Evolutionary conservation across 176 grass and related monocot genomes (phyloP).

Genomic region (Ananas comosus): DNA sequence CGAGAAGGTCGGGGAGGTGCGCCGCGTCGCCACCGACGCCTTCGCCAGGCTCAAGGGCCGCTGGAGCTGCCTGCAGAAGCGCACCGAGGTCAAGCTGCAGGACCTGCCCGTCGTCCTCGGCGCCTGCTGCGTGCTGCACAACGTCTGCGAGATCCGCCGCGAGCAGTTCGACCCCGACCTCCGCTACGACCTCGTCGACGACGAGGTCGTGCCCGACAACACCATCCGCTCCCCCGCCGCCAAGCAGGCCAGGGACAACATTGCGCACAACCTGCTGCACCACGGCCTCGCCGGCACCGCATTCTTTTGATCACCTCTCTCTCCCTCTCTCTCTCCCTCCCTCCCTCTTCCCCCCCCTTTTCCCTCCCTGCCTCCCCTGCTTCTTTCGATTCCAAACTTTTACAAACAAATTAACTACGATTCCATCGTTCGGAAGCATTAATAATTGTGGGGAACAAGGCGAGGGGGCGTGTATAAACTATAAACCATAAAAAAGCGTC

Average conservation of each 20-base stretch:
- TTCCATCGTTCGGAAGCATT: too few species aligned
- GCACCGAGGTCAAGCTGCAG: slow-evolving; percentile 89
- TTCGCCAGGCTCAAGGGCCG: slow-evolving; percentile 69
- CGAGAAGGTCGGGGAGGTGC: slow-evolving; percentile 74
- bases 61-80: slow-evolving; percentile 87
- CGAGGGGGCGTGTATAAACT: too few species aligned
- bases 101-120: slow-evolving; percentile 88
- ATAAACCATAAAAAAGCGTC: too few species aligned
- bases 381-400: too few species aligned
- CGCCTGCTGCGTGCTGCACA: slow-evolving; percentile 92
- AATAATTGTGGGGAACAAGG: too few species aligned
- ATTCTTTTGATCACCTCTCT: slow-evolving; percentile 43
- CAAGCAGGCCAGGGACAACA: slow-evolving; percentile 55
- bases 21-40: slow-evolving; percentile 41
- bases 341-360: too few species aligned
- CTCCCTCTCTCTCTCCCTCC: too few species aligned
- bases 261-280: slow-evolving; percentile 92
- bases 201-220: slow-evolving; percentile 64
- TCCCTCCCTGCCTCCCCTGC: too few species aligned
- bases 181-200: slow-evolving; percentile 49
- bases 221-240: slow-evolving; percentile 43
- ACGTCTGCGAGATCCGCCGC: slow-evolving; percentile 63
- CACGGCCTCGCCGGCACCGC: slow-evolving; percentile 61
- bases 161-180: slow-evolving; percentile 58
- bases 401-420: too few species aligned